Evolutionary conservation across 192 early-diverging fungal species (phyloP).

Genomic region (Spizellomyces punctatus): DNA sequence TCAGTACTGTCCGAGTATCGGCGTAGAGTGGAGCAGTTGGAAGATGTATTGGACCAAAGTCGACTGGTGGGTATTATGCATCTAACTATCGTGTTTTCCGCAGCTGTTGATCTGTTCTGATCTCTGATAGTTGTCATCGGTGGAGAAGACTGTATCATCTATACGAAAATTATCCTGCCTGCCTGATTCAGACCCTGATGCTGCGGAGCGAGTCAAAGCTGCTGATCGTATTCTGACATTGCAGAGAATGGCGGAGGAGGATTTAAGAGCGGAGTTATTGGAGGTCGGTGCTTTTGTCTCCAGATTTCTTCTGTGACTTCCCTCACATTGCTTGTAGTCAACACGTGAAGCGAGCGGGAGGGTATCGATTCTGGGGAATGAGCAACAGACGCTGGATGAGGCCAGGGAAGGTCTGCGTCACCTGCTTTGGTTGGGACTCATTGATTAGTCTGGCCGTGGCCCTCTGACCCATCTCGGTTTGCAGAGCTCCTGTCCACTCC

Average conservation of each 20-base stretch:
- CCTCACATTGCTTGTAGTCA: not conserved
- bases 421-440: too few species aligned
- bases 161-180: conserved; percentile 15
- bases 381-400: not conserved
- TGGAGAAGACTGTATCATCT: conserved; percentile 13
- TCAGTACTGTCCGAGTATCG: conserved; percentile 22
- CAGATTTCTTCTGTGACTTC: not conserved
- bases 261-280: conserved; percentile 20
- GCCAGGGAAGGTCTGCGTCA: not conserved
- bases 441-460: too few species aligned
- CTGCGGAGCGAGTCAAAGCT: conserved; percentile 7
- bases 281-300: not conserved
- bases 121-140: conserved; percentile 20
- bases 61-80: conserved; percentile 10
- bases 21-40: conserved; percentile 30
- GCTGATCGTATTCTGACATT: conserved; percentile 26
- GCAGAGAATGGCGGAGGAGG: conserved; percentile 32
- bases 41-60: conserved; percentile 13
- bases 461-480: not conserved
- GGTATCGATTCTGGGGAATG: not conserved
- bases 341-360: too few species aligned
- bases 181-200: not conserved
- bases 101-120: not conserved
- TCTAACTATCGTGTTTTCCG: not conserved
- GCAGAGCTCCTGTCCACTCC: conserved; percentile 5